Percentiles rank a stretch among this genome's conserved stretches.
These are phyloP conservation scores for Nicotiana sylvestris DNA, from an alignment of 257 asterid species.

Conservation along the genomic window DNA sequence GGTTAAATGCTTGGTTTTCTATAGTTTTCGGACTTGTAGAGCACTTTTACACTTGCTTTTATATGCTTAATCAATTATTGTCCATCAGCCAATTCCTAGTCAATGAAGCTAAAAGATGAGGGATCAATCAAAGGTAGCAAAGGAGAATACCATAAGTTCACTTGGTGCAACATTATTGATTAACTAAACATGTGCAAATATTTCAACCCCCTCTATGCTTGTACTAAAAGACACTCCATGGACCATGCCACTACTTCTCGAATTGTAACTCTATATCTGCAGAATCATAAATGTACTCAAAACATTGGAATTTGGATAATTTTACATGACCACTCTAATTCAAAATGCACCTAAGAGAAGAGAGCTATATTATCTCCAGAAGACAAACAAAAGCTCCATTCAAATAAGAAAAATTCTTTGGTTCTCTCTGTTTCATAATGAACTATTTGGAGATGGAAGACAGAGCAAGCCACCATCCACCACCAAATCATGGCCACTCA, in stretches of 20 bases:
- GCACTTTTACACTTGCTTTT: neutral
- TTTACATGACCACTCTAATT: neutral
- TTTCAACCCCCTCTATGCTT: too few species aligned
- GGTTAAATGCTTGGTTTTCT: neutral
- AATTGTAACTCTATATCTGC: neutral
- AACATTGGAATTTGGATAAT: neutral
- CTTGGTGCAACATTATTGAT: too few species aligned
- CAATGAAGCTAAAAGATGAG: too few species aligned
- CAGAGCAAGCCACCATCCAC: conserved; percentile 32
- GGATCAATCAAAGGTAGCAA: too few species aligned
- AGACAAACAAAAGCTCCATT: neutral
- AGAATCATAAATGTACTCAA: neutral
- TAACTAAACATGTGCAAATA: too few species aligned
- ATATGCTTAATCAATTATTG: too few species aligned
- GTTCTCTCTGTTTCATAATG: neutral
- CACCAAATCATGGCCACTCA: conserved; percentile 27
- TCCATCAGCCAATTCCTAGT: too few species aligned
- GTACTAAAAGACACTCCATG: neutral
- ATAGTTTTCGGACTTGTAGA: neutral
- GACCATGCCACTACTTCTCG: neutral
- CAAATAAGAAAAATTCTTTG: neutral
- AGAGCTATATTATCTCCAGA: neutral
- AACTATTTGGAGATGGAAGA: neutral
- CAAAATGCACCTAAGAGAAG: neutral
- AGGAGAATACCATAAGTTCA: too few species aligned